phyloP scores from a whole-genome alignment of 1,284 basidiomycete species.

The Cutaneotrichosporon sp. region DNA sequence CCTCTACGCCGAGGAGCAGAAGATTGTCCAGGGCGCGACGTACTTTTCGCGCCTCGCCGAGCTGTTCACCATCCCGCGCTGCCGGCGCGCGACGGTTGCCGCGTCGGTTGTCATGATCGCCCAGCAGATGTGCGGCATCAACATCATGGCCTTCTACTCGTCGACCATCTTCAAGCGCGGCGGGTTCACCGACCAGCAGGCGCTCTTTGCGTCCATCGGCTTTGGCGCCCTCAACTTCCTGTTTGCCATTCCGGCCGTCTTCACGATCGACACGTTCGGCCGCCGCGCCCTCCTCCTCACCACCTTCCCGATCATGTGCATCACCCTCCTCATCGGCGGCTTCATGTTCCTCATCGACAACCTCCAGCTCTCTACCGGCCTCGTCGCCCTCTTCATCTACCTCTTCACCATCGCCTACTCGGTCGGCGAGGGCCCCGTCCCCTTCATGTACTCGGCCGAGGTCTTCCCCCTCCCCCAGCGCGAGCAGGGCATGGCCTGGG shows the following conservation, averaged over 20 bases:
- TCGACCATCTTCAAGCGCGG: slow-evolving; percentile 68
- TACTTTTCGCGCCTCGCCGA: slow-evolving; percentile 58
- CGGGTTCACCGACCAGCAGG: slow-evolving; percentile 46
- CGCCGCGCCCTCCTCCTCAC: slow-evolving; percentile 62
- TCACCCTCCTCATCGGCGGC: slow-evolving; percentile 43
- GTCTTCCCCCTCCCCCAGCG: slow-evolving; percentile 57
- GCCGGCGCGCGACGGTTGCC: slow-evolving; percentile 71
- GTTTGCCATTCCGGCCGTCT: slow-evolving; percentile 54
- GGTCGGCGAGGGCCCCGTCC: slow-evolving; percentile 72
- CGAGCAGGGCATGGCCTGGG: slow-evolving; percentile 59
- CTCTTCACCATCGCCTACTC: slow-evolving; percentile 51
- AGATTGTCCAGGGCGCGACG: slow-evolving; percentile 56
- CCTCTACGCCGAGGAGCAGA: slow-evolving; percentile 65
- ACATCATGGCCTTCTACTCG: slow-evolving; percentile 24
- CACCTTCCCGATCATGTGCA: slow-evolving; percentile 57
- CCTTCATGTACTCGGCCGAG: slow-evolving; percentile 57
- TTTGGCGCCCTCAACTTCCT: slow-evolving; percentile 56
- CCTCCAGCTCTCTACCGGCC: slow-evolving; percentile 20
- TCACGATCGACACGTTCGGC: slow-evolving; percentile 60
- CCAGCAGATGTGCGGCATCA: slow-evolving; percentile 39
- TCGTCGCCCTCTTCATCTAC: slow-evolving; percentile 34
- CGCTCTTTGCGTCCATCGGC: slow-evolving; percentile 63
- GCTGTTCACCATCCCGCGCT: slow-evolving; percentile 69
- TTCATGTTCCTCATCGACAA: slow-evolving; percentile 41
- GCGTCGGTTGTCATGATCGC: slow-evolving; percentile 71